phyloP scores from a whole-genome alignment of 2,329 filamentous ascomycete genomes.

The Trichoderma sp. region DNA sequence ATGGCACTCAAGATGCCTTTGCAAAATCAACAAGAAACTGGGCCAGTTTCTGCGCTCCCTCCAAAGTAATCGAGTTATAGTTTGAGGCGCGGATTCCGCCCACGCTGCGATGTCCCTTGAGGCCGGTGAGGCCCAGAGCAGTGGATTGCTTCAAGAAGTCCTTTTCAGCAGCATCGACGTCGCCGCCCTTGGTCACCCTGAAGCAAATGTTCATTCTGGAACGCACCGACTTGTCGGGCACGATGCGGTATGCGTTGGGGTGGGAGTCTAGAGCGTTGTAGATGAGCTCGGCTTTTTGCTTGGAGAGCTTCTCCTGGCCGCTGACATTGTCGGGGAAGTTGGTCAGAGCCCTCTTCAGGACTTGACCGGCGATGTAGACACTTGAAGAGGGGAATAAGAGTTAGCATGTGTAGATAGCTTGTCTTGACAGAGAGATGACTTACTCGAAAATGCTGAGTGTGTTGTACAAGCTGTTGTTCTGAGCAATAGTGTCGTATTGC shows the following conservation, averaged over 20 bases:
- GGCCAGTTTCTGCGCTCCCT: conserved; percentile 65
- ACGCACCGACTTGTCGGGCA: conserved; percentile 71
- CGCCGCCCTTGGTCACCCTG: conserved; percentile 59
- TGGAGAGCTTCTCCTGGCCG: conserved; percentile 71
- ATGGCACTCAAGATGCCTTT: conserved; percentile 28
- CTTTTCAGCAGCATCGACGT: conserved; percentile 70
- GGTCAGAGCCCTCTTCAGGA: conserved; percentile 71
- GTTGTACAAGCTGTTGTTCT: conserved; percentile 95
- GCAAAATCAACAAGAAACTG: conserved; percentile 59
- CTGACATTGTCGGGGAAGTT: conserved; percentile 66
- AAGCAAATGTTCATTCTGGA: conserved; percentile 97
- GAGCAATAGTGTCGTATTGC: conserved; percentile 78
- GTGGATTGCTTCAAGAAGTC: conserved; percentile 64
- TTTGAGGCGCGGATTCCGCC: conserved; percentile 84
- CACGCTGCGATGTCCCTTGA: conserved; percentile 83
- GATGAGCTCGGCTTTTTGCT: conserved; percentile 72
- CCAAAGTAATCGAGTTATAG: conserved; percentile 78
- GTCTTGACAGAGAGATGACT: conserved; percentile 31
- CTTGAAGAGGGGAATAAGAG: conserved; percentile 40
- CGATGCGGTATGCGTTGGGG: conserved; percentile 69
- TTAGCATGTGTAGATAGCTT: neutral
- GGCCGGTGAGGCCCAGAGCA: conserved; percentile 65
- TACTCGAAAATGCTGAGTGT: conserved; percentile 88
- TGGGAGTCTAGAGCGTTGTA: conserved; percentile 75
- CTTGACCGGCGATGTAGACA: conserved; percentile 85